Conservation (phyloP, 768 basidiomycete genomes). For the Leucosporidium scottii region DNA sequence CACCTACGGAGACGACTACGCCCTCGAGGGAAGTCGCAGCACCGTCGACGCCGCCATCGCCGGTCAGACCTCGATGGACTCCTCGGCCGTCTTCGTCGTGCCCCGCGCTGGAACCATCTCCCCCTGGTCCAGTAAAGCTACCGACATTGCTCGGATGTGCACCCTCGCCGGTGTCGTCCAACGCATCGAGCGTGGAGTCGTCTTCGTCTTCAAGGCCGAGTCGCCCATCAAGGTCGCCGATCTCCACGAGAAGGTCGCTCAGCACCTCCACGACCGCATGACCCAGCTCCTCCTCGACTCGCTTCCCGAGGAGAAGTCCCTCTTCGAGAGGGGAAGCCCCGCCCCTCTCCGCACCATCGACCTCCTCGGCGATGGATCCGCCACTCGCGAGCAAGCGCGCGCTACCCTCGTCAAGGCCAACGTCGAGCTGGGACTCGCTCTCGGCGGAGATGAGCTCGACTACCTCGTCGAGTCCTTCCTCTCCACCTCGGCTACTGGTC, state of each 20-base stretch:
- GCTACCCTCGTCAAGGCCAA: slow-evolving; percentile 69
- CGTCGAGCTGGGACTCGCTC: slow-evolving; percentile 75
- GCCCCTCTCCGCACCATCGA: slow-evolving; percentile 65
- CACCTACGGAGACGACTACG: slow-evolving; percentile 72
- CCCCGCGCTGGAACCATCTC: slow-evolving; percentile 68
- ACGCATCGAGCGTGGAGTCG: slow-evolving; percentile 77
- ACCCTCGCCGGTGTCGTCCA: slow-evolving; percentile 64
- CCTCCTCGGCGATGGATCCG: slow-evolving; percentile 45
- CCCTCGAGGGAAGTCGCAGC: slow-evolving; percentile 47
- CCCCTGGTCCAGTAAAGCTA: slow-evolving; percentile 98
- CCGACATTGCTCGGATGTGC: slow-evolving; percentile 85
- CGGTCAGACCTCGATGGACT: slow-evolving; percentile 7
- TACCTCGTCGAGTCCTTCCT: slow-evolving; percentile 87
- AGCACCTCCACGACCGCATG: slow-evolving; percentile 90
- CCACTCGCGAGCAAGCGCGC: slow-evolving; percentile 48
- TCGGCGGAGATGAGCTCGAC: slow-evolving; percentile 79
- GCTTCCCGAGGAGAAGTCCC: slow-evolving; percentile 52
- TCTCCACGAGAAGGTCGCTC: slow-evolving; percentile 52
- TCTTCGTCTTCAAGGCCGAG: slow-evolving; percentile 51
- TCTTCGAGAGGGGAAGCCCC: slow-evolving; percentile 54
- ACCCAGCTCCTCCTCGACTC: slow-evolving; percentile 66
- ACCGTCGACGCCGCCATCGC: slow-evolving; percentile 39
- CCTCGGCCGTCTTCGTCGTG: slow-evolving; percentile 60
- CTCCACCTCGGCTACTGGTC: slow-evolving; percentile 34
- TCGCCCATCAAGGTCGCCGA: slow-evolving; percentile 48